Base-by-base conservation (phyloP, 2,329 filamentous ascomycete species). In the Exophiala alcalophila region DNA sequence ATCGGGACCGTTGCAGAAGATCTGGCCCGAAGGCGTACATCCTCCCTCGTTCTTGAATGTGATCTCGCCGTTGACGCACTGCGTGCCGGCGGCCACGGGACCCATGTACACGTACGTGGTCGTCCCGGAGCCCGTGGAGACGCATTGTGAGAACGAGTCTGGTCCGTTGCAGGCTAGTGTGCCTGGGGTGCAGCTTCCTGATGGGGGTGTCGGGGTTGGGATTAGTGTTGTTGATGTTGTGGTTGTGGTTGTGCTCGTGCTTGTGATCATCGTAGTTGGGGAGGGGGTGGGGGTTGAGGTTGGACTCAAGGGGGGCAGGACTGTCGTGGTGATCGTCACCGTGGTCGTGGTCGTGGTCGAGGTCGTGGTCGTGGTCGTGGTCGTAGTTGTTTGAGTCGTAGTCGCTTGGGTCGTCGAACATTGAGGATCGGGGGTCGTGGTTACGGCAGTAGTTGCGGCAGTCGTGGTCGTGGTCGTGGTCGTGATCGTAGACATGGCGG, bases 81-180 rank as follows among this genome's bases (percentile, higher is more conserved):
- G 42, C 48, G 44, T 55, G 11, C 50, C 52, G 3, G 40, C 44
- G 7, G 52, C 50, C 16, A 55, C 48, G 25, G 44, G 33, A n/a
- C 52, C 52, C 45, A 52, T 53, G 40, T 45, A 54, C 18, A 44
- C 28, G 26, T 45, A 55, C 4, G 47, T 47, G 10, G 50, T 47
- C 2, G 38, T 21, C 5, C 24, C 21, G 20, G 33, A 9, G 7
- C 27, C 37, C n/a, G 57, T 58, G 34, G 60, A 44, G 33, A 49
- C 49, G 53, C 64, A 67, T 44, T 65, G 54, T 11, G 59, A 62
- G 58, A 63, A 68, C 14, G 55, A 50, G 4, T 59, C 64, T 33
- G 61, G 56, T 0, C 54, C 47, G 11, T 60, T 54, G 39, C 65
- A 68, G 16, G 62, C 47, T 25, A 67, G 59, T 5, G 58, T 55